These are phyloP conservation scores for Seiridium unicorne DNA, from an alignment of 2,329 filamentous ascomycete genomes.

Conservation along the genomic window DNA sequence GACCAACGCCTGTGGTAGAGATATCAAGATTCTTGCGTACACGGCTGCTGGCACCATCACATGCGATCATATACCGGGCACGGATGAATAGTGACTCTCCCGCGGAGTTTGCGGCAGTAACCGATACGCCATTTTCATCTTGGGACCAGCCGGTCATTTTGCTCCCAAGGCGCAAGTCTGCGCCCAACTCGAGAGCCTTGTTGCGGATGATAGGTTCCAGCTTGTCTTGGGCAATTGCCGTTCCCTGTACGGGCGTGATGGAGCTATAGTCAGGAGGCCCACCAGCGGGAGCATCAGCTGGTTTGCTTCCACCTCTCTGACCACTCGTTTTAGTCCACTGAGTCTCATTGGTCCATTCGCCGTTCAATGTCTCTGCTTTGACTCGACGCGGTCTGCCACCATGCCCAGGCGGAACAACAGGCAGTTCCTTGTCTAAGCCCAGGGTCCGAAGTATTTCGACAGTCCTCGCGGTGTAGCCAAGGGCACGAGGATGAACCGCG, in stretches of 20 bases:
- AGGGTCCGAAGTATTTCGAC: slow-evolving; percentile 9
- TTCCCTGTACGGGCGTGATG: background rate
- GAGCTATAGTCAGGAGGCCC: background rate
- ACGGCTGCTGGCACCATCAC: slow-evolving; percentile 31
- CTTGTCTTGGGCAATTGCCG: slow-evolving; percentile 32
- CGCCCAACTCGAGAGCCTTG: slow-evolving; percentile 28
- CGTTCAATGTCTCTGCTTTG: background rate
- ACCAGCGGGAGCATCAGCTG: background rate
- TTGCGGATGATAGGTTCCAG: slow-evolving; percentile 36
- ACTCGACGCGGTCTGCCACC: background rate
- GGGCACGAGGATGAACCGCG: slow-evolving; percentile 12
- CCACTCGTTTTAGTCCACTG: background rate
- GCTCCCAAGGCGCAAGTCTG: slow-evolving; percentile 31
- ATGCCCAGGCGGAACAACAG: background rate
- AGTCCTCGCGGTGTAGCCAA: slow-evolving; percentile 8
- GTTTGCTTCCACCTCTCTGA: background rate
- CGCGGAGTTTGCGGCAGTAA: slow-evolving; percentile 7
- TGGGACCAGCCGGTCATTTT: slow-evolving; percentile 23
- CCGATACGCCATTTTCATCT: slow-evolving; percentile 19
- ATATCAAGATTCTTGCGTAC: slow-evolving; percentile 26
- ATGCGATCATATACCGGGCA: slow-evolving; percentile 35
- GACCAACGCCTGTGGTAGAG: slow-evolving; percentile 24
- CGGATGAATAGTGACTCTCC: slow-evolving; percentile 23
- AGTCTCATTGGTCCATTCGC: background rate
- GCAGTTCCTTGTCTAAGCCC: slow-evolving; percentile 8